Conservation (phyloP, 345 rosid species). For the Zanthoxylum bungeanum region DNA sequence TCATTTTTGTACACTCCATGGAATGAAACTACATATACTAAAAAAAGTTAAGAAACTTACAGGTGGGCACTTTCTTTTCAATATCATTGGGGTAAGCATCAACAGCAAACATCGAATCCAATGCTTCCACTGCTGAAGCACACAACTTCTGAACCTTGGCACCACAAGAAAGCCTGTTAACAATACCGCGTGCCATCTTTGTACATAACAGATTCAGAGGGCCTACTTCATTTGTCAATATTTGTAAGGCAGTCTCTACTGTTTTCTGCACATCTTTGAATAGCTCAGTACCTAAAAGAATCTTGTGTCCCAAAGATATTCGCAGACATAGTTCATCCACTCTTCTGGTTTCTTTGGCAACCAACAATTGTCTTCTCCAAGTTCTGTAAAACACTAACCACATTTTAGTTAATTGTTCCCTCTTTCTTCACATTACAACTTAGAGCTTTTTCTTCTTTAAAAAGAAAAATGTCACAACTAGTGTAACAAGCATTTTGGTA, state of each 20-base stretch:
- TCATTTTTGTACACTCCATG: not conserved
- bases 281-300: constrained; percentile 45
- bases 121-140: constrained; percentile 55
- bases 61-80: constrained; percentile 20
- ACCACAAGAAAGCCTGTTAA: constrained; percentile 71
- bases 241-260: constrained; percentile 49
- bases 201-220: constrained; percentile 56
- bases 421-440: not conserved
- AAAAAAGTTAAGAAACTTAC: constrained; percentile 32
- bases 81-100: constrained; percentile 13
- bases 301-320: constrained; percentile 52
- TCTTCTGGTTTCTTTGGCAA: constrained; percentile 81
- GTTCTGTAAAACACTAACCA: constrained; percentile 28
- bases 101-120: constrained; percentile 32
- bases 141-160: constrained; percentile 71
- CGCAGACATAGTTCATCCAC: constrained; percentile 73
- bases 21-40: not conserved
- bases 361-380: constrained; percentile 67
- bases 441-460: not conserved
- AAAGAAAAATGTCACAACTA: constrained; percentile 1
- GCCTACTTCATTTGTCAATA: constrained; percentile 65
- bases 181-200: constrained; percentile 75
- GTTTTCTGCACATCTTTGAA: constrained; percentile 39
- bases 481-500: too few relatives aligned
- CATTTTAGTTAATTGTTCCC: not conserved